Base-by-base conservation (phyloP, 192 early-diverging fungal genomes). In the Physocladia obscura region DNA sequence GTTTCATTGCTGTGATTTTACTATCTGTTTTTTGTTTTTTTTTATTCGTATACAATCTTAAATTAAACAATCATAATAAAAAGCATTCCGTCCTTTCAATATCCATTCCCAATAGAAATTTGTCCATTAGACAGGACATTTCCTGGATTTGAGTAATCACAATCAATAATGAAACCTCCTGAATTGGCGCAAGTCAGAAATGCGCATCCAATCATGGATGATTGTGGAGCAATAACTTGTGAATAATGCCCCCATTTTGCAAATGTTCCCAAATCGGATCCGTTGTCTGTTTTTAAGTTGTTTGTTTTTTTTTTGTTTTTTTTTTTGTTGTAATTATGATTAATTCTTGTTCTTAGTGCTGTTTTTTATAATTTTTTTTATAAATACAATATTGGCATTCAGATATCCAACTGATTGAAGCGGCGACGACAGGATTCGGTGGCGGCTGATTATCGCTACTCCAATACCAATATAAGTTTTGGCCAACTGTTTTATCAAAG, bases 201-300 rank as follows among this genome's bases (percentile, higher is more conserved):
- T 11, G 61, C 36, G 29, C 61, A 62, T 1, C 61, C 61, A n/a
- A 62, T 48, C 3, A 47, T 22, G 1, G 37, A 24, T 5, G 39
- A 26, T 22, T n/a, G 19, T 62, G 61, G 61, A n/a, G 37, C 39
- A 17, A 62, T 21, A 19, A 62, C 61, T 29, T 62, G 61, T 11
- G 61, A 62, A 48, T 62, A 62, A 49, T 62, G 61, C 11, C 61
- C 61, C 61, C 61, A 62, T 8, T 8, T n/a, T 8, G 19, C 39
- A 49, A 62, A 62, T 11, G 61, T 62, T 15, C 17, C 30, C 61
- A 62, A 26, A 17, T 40, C 26, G 19, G 15, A n/a, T 13, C 39
- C 61, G 37, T 62, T 48, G 30, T 62, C 54, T 55, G 54, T 27
- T 27, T 24, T 26, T n/a, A 44, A 44, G n/a, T 8, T 44, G n/a